Conservation (phyloP, 129 eudicot species). For the Chrysanthemum seticuspe region DNA sequence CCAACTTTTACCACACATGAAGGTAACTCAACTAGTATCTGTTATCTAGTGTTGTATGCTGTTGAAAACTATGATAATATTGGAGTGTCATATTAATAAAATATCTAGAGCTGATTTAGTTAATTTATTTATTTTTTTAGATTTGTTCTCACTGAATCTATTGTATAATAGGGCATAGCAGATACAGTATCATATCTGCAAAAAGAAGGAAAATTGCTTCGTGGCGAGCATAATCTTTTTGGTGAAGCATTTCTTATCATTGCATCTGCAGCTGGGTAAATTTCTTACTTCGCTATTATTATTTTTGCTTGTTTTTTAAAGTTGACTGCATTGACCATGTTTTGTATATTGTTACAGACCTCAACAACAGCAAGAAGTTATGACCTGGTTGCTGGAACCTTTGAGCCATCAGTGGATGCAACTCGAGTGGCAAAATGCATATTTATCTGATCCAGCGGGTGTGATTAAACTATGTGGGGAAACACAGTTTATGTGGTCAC, state of each 20-base stretch:
- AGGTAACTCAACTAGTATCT: constrained; percentile 43
- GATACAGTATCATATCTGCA: constrained; percentile 77
- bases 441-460: constrained; percentile 78
- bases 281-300: constrained; percentile 6
- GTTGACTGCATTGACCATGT: constrained; percentile 11
- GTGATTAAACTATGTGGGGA: constrained; percentile 75
- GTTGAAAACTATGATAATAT: too few relatives aligned
- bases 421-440: constrained; percentile 88
- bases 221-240: constrained; percentile 88
- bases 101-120: constrained; percentile 8
- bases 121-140: not conserved
- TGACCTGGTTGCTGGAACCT: constrained; percentile 97
- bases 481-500: constrained; percentile 91
- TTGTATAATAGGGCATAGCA: constrained; percentile 69
- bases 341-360: constrained; percentile 43
- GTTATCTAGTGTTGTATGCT: not conserved
- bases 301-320: constrained; percentile 9
- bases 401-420: constrained; percentile 88
- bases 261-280: constrained; percentile 92
- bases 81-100: not conserved
- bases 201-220: constrained; percentile 83
- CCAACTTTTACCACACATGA: constrained; percentile 92
- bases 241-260: constrained; percentile 91
- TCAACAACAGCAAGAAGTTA: constrained; percentile 97
- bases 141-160: constrained; percentile 6